Conservation (phyloP, 129 eudicot species). For the Glebionis coronaria region DNA sequence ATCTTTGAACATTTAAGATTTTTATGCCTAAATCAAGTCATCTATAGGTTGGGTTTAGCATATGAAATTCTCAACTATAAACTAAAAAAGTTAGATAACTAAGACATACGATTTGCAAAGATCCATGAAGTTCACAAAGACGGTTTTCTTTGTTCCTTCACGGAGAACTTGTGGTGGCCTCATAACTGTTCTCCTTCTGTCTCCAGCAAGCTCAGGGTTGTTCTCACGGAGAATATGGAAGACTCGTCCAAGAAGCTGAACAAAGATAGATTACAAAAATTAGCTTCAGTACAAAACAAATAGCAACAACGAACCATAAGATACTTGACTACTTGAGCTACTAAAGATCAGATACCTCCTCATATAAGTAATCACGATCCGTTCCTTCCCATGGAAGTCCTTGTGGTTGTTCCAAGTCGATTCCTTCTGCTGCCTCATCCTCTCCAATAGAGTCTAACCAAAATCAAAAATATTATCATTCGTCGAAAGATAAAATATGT, state of each 20-base stretch:
- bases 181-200: conserved; percentile 78
- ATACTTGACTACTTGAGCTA: conserved; percentile 2
- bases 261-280: conserved; percentile 8
- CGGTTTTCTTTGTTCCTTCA: conserved; percentile 93
- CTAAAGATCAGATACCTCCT: conserved; percentile 44
- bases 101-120: conserved; percentile 69
- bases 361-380: conserved; percentile 68
- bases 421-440: conserved; percentile 66
- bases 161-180: conserved; percentile 93
- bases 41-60: not conserved
- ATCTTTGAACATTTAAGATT: not conserved
- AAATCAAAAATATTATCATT: not conserved
- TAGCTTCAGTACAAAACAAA: not conserved
- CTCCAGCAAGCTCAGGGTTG: conserved; percentile 91
- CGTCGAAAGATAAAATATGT: not conserved
- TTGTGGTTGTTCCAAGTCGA: conserved; percentile 47
- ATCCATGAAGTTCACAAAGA: conserved; percentile 80
- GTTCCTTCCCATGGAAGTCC: conserved; percentile 79
- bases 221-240: conserved; percentile 76
- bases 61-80: not conserved
- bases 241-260: conserved; percentile 65
- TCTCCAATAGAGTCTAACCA: conserved; percentile 48
- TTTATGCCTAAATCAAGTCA: not conserved
- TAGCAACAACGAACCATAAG: not conserved
- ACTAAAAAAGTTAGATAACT: not conserved